Evolutionary conservation across 2,329 filamentous ascomycete genomes (phyloP).

Genomic region (Incumbomyces lentus): DNA sequence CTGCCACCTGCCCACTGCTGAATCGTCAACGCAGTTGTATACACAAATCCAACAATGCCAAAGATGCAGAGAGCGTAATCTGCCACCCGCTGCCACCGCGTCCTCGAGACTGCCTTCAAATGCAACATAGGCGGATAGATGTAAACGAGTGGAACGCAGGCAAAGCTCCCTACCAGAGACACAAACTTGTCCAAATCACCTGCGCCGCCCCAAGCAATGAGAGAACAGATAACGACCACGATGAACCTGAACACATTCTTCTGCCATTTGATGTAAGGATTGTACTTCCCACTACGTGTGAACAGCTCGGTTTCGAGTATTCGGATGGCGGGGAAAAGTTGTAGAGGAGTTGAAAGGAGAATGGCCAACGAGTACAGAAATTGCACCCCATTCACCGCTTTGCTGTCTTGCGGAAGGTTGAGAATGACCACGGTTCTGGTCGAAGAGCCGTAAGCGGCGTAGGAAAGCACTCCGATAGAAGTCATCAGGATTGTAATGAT

Average conservation of each 20-base stretch:
- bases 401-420: conserved; percentile 91
- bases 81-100: conserved; percentile 53
- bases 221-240: conserved; percentile 73
- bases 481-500: conserved; percentile 87
- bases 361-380: conserved; percentile 98
- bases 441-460: conserved; percentile 87
- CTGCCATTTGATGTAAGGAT: conserved; percentile 98
- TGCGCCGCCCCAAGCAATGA: conserved; percentile 84
- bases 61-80: conserved; percentile 73
- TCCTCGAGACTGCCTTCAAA: conserved; percentile 66
- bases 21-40: conserved; percentile 79
- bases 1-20: conserved; percentile 66
- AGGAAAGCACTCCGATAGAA: conserved; percentile 83
- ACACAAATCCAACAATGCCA: conserved; percentile 77
- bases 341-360: conserved; percentile 82
- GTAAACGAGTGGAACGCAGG: conserved; percentile 91
- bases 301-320: conserved; percentile 94
- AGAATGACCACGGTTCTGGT: conserved; percentile 95
- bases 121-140: conserved; percentile 97
- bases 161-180: conserved; percentile 89
- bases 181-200: conserved; percentile 96
- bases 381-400: conserved; percentile 89
- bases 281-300: conserved; percentile 90
- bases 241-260: conserved; percentile 96
- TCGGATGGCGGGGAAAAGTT: conserved; percentile 95